These are phyloP conservation scores for Sporothrix mexicana DNA, from an alignment of 2,329 filamentous ascomycete genomes.

Conservation along the genomic window DNA sequence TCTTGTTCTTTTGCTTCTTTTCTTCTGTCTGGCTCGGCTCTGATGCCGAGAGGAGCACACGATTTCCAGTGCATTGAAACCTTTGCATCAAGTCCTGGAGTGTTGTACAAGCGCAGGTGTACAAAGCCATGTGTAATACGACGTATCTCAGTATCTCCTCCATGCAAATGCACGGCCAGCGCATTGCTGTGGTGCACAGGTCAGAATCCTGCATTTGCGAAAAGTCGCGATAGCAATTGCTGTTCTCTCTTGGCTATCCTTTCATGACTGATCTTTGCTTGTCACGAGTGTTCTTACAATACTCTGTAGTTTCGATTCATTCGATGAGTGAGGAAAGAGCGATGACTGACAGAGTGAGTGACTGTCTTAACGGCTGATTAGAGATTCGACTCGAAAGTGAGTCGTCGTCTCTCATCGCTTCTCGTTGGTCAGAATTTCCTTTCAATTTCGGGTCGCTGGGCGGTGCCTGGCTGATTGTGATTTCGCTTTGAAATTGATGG, in stretches of 20 bases:
- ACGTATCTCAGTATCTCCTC: not conserved
- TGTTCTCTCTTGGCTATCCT: not conserved
- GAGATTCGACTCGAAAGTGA: not conserved
- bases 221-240: not conserved
- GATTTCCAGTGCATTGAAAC: not conserved
- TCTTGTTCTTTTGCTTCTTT: too few species aligned
- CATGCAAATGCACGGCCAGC: slow-evolving; percentile 10
- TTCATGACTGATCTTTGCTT: slow-evolving; percentile 21
- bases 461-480: slow-evolving; percentile 18
- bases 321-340: not conserved
- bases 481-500: too few species aligned
- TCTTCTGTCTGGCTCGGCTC: slow-evolving; percentile 11
- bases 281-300: too few species aligned
- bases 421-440: slow-evolving; percentile 19
- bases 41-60: slow-evolving; percentile 10
- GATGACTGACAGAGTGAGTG: not conserved
- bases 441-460: not conserved
- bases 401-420: not conserved
- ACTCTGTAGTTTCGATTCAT: not conserved
- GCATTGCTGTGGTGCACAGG: not conserved
- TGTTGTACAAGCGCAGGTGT: too few species aligned
- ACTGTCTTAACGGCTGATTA: not conserved
- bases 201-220: too few species aligned
- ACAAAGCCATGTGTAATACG: too few species aligned
- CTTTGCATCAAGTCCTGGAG: not conserved